Evolutionary conservation across 305 asterid genomes (phyloP), one percentile per base, ranked within the genome.

Genomic region (Fraxinus sp.): DNA sequence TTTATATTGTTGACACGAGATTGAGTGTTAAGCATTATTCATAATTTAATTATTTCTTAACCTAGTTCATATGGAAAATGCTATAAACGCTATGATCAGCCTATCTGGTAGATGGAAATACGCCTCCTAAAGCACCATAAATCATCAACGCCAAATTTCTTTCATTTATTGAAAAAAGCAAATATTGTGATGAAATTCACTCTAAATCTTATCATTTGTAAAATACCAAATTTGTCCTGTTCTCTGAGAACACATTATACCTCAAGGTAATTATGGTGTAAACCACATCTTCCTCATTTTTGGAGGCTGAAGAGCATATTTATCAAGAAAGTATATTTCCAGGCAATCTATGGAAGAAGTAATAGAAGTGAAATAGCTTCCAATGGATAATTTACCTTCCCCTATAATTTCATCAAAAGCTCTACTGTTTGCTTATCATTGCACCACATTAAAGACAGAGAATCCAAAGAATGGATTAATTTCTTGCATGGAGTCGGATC

Each of bases 221-320:
- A 68, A 68, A 28, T 16, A n/a, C 66, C 66, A 28, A 28, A 68
- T 68, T 68, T 70, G 20, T 70, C 37, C 37, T 11, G 39, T 70
- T 70, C 37, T 70, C 10, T 30, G 75, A 70, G 75, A 70, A 14
- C 36, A 28, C 75, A 28, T 70, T 30, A 70, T 30, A 30, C 20
- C 39, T 26, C 75, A 70, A 13, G 75, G 39, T 70, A 68, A 68
- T 68, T 68, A 70, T 70, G 75, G 75, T 30, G 75, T 32, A 70
- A 70, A 26, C 32, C 28, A 18, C 20, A 28, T 70, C 35, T 70
- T 68, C 35, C 75, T 70, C 39, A 70, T 26, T 70, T 70, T 68
- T 66, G 18, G 39, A 28, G 36, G 39, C 75, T 70, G 75, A 70
- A 70, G 75, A 30, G 28, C 46, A 72, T 33, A 35, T 16, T 33